A percentile compares a stretch with the other conserved stretches of the same genome.
phyloP scores from a whole-genome alignment of 345 rosid genomes.

The Linum trigynum region DNA sequence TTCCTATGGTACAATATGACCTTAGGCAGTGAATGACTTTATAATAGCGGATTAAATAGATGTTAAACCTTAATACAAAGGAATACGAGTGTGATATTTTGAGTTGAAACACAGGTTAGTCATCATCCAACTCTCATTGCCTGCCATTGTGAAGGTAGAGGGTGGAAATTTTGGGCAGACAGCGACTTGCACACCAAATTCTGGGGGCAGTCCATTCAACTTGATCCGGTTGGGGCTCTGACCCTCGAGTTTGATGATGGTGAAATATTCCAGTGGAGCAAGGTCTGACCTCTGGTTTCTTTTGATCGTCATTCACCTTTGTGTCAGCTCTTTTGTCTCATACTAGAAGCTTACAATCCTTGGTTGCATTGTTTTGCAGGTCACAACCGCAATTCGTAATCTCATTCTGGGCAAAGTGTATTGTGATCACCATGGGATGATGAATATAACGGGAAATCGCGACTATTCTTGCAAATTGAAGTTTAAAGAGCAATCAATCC shows the following conservation, averaged over 20 bases:
- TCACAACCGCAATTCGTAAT: constrained; percentile 81
- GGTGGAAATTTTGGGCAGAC: constrained; percentile 98
- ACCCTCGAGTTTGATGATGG: constrained; percentile 94
- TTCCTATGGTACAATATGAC: too few relatives aligned
- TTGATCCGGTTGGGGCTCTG: constrained; percentile 85
- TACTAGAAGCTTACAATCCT: not conserved
- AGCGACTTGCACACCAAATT: constrained; percentile 85
- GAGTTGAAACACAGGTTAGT: constrained; percentile 65
- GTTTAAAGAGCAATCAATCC: constrained; percentile 86
- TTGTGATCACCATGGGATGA: constrained; percentile 87
- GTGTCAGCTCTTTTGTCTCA: not conserved
- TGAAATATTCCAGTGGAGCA: constrained; percentile 91
- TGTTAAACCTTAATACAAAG: not conserved
- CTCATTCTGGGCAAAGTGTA: constrained; percentile 84
- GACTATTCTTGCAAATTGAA: constrained; percentile 78
- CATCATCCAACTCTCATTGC: constrained; percentile 97
- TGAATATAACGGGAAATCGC: constrained; percentile 76
- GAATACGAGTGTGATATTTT: constrained; percentile 11
- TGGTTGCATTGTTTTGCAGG: constrained; percentile 32
- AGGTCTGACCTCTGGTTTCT: constrained; percentile 35
- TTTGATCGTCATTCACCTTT: constrained; percentile 10
- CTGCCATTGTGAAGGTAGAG: constrained; percentile 95
- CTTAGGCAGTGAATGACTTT: too few relatives aligned
- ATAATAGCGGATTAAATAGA: too few relatives aligned
- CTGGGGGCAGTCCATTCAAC: constrained; percentile 98